Evolutionary conservation across 164 flowering plant species (phyloP).

Genomic region (Nymphaea colorata): DNA sequence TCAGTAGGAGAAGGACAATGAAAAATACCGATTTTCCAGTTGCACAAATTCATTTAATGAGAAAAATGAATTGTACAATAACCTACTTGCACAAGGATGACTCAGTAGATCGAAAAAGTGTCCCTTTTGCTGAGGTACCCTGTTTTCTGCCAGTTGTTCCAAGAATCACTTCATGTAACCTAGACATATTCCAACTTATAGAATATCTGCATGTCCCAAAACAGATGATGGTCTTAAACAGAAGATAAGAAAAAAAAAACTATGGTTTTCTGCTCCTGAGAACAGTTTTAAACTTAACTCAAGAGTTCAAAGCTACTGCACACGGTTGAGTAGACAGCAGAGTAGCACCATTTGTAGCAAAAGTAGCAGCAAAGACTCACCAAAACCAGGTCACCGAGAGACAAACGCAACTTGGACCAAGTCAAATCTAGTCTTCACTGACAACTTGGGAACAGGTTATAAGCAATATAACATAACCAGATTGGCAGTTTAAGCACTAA

Average conservation of each 20-base stretch:
- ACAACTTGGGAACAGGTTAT: background rate
- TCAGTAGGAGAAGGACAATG: background rate
- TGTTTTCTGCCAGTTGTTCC: constrained; percentile 99
- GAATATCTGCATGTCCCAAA: constrained; percentile 46
- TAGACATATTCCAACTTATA: constrained; percentile 77
- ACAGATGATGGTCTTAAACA: background rate
- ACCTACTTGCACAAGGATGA: constrained; percentile 87
- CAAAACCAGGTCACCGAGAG: background rate
- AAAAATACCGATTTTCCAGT: background rate
- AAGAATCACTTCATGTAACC: constrained; percentile 89
- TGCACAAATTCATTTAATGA: background rate
- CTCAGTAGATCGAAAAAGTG: constrained; percentile 62
- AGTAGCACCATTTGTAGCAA: too few relatives aligned
- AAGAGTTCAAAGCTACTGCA: too few relatives aligned
- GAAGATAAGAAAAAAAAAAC: background rate
- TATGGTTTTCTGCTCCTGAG: too few relatives aligned
- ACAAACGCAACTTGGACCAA: background rate
- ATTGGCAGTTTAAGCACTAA: too few relatives aligned
- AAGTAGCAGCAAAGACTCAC: background rate
- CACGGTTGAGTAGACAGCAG: too few relatives aligned
- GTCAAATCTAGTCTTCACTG: background rate
- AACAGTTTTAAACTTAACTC: too few relatives aligned
- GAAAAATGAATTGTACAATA: background rate
- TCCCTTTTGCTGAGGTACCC: constrained; percentile 89
- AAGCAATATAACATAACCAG: background rate